phyloP scores from a whole-genome alignment of 768 basidiomycete species.

The Psilocybe cubensis region DNA sequence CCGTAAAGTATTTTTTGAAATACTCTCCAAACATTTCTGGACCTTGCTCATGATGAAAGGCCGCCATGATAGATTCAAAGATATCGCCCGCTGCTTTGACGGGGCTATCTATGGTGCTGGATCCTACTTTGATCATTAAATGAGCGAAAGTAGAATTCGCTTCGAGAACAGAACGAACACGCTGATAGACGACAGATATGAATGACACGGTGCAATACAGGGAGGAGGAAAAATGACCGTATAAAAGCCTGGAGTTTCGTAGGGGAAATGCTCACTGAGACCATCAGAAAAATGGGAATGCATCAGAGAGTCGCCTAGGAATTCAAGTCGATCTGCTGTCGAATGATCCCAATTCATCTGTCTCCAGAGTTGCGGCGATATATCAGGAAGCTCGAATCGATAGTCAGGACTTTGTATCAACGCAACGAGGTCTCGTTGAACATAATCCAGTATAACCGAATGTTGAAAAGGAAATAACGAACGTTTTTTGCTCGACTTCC shows the following conservation, averaged over 20 bases:
- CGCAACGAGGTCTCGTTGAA: slow-evolving; percentile 21
- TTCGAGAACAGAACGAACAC: slow-evolving; percentile 22
- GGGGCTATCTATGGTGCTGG: slow-evolving; percentile 17
- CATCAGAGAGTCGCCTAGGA: slow-evolving; percentile 51
- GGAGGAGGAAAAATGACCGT: slow-evolving; percentile 29
- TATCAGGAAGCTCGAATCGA: slow-evolving; percentile 33
- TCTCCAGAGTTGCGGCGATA: slow-evolving; percentile 33
- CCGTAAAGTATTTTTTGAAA: slow-evolving; percentile 40
- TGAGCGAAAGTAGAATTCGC: slow-evolving; percentile 41
- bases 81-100: slow-evolving; percentile 48
- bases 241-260: slow-evolving; percentile 35
- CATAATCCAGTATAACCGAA: background rate
- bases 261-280: slow-evolving; percentile 36
- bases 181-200: slow-evolving; percentile 13
- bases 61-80: slow-evolving; percentile 50
- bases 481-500: background rate
- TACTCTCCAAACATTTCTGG: slow-evolving; percentile 39
- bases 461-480: slow-evolving; percentile 14
- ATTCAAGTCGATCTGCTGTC: slow-evolving; percentile 47
- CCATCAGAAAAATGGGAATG: slow-evolving; percentile 42
- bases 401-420: slow-evolving; percentile 21
- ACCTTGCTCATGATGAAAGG: slow-evolving; percentile 43
- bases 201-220: background rate
- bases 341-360: slow-evolving; percentile 19
- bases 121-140: slow-evolving; percentile 39